Percentiles rank a stretch among this genome's conserved stretches.
Conservation (phyloP, 345 rosid genomes). For the Gossypium rotundifolium region DNA sequence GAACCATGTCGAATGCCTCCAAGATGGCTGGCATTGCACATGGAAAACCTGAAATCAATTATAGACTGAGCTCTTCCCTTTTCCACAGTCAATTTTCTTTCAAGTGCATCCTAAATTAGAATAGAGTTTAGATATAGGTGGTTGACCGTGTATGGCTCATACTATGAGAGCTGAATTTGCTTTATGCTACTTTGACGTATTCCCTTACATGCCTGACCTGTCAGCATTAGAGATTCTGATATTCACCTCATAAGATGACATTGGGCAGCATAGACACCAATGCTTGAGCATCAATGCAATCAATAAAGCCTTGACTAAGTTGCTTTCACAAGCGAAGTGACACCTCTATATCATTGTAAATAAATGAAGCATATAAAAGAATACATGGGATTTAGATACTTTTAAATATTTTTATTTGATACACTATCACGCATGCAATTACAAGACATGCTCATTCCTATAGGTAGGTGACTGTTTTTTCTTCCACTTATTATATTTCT, state of each 20-base stretch:
- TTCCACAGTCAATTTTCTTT: not conserved
- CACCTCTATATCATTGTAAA: not conserved
- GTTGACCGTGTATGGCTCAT: not conserved
- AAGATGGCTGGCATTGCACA: not conserved
- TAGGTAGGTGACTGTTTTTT: not conserved
- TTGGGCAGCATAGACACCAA: not conserved
- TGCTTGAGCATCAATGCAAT: not conserved
- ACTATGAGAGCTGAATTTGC: not conserved
- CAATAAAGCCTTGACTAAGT: not conserved
- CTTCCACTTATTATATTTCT: not conserved
- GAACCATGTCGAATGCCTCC: not conserved
- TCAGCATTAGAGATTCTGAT: not conserved
- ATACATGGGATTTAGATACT: not conserved
- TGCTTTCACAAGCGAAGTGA: not conserved
- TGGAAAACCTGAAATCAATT: not conserved
- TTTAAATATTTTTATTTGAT: not conserved
- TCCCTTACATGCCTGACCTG: not conserved
- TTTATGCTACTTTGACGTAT: not conserved
- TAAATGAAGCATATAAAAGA: not conserved
- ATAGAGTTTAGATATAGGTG: not conserved
- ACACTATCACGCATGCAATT: not conserved
- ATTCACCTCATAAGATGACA: not conserved
- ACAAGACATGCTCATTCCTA: not conserved
- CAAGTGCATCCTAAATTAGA: not conserved
- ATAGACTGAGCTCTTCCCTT: not conserved